Base-by-base conservation (phyloP, 345 rosid species). In the Anastatica hierochuntica region DNA sequence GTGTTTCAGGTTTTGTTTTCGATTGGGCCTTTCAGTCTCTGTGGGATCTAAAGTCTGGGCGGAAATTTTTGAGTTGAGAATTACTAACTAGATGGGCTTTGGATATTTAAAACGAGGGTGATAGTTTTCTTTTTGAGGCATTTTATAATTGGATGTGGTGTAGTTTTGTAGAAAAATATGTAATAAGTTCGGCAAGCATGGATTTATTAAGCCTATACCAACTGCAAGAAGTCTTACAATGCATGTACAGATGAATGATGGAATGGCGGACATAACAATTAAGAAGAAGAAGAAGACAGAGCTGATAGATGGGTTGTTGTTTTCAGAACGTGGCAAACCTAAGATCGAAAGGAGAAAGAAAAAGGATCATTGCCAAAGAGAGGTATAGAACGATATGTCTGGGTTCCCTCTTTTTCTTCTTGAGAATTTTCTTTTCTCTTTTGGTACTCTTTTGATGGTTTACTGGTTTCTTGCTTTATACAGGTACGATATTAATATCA, bases 281-380 rank as follows among this genome's bases (percentile, higher is more conserved):
- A 85, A 83, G 79, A 92, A 90, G 83, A 92, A n/a, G n/a, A n/a
- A 84, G 84, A 84, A 84, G 74, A 84, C 88, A n/a, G 98, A 92
- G 83, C 72, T 72, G 0, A 30, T 64, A 0, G 98, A 92, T 44
- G 97, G 98, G 17, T 97, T 97, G 5, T 13, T 88, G 53, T 58
- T 92, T 40, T 69, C 95, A 0, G 96, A 92, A 68, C 95, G 98
- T 35, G 98, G 88, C 60, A 62, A 62, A 44, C 54, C 60, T 14
- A 92, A 85, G 83, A 23, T 92, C 1, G 97, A 92, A 44, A 83
- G 98, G 78, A 83, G 75, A 56, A 83, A 87, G 78, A 83, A 95
- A 60, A 92, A 92, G 74, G 98, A 88, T 3, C 97, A 92, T 61
- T 87, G 98, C 50, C 96, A 88, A 72, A 68, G 98, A 67, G 98